These are phyloP conservation scores for Moesziomyces antarcticus DNA, from an alignment of 1,284 basidiomycete genomes.

Conservation along the genomic window DNA sequence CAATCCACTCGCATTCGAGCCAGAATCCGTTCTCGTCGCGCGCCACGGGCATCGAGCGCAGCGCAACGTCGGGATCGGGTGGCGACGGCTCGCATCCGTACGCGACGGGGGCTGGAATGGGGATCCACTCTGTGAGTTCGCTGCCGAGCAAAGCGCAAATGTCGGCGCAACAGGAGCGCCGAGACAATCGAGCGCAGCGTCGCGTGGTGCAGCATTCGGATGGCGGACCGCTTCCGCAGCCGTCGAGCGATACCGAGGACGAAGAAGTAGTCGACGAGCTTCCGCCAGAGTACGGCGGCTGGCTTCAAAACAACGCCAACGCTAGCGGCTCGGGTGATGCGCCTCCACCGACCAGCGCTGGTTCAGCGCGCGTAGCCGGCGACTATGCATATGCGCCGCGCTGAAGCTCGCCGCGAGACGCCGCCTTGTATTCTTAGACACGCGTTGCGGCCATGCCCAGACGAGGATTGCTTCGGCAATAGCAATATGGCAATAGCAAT, in stretches of 20 bases:
- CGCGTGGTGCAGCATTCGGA: slow-evolving; percentile 46
- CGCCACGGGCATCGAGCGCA: background rate
- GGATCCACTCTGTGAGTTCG: slow-evolving; percentile 10
- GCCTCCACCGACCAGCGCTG: background rate
- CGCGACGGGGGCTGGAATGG: slow-evolving; percentile 7
- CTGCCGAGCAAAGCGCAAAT: slow-evolving; percentile 20
- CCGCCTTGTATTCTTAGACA: background rate
- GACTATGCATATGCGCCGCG: background rate
- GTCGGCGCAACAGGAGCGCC: slow-evolving; percentile 19
- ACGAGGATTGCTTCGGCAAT: background rate
- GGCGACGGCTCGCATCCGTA: slow-evolving; percentile 3
- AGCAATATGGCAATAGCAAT: background rate
- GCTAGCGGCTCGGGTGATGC: slow-evolving; percentile 1
- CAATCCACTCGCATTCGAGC: slow-evolving; percentile 20
- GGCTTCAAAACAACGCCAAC: slow-evolving; percentile 19
- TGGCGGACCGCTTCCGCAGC: slow-evolving; percentile 44
- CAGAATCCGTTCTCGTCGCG: slow-evolving; percentile 21
- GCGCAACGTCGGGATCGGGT: background rate
- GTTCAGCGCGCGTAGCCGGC: too few relatives aligned
- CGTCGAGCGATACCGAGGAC: slow-evolving; percentile 46
- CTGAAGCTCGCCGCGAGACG: background rate
- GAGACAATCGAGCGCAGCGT: slow-evolving; percentile 18
- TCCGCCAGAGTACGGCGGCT: slow-evolving; percentile 51
- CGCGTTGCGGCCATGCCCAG: background rate
- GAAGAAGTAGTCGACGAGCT: slow-evolving; percentile 47